Conservation (phyloP, 2,329 filamentous ascomycete genomes). For the Mariannaea elegans region DNA sequence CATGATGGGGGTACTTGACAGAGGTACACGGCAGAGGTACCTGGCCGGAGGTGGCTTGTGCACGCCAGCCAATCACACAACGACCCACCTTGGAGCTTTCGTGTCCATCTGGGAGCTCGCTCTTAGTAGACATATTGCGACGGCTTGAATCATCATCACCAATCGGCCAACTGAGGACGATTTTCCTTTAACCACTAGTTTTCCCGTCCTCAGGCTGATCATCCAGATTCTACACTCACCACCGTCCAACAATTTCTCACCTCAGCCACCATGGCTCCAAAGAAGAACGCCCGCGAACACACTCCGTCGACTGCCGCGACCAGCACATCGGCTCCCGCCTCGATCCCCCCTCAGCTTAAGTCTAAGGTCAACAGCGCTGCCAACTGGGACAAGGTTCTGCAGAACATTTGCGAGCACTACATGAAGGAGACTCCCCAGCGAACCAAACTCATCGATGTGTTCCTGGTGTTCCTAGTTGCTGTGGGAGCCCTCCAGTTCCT, state of each 20-base stretch:
- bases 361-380: constrained; percentile 37
- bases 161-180: constrained; percentile 17
- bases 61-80: constrained; percentile 43
- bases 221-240: background rate
- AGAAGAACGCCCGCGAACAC: constrained; percentile 52
- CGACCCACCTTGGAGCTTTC: constrained; percentile 46
- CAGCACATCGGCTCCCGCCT: constrained; percentile 40
- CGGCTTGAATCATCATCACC: constrained; percentile 25
- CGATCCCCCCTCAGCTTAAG: constrained; percentile 38
- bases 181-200: constrained; percentile 7
- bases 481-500: constrained; percentile 92
- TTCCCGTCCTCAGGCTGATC: constrained; percentile 4
- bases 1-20: too few species aligned
- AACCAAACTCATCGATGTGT: constrained; percentile 89
- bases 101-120: constrained; percentile 45
- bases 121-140: background rate
- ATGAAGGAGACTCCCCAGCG: constrained; percentile 83
- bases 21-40: too few species aligned
- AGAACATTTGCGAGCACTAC: constrained; percentile 82
- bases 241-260: background rate
- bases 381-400: constrained; percentile 67
- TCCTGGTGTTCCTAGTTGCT: constrained; percentile 85
- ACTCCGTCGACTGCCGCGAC: constrained; percentile 46
- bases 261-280: constrained; percentile 57
- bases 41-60: background rate